phyloP scores from a whole-genome alignment of 495 filamentous ascomycete species.

The Bryoglossum gracile region DNA sequence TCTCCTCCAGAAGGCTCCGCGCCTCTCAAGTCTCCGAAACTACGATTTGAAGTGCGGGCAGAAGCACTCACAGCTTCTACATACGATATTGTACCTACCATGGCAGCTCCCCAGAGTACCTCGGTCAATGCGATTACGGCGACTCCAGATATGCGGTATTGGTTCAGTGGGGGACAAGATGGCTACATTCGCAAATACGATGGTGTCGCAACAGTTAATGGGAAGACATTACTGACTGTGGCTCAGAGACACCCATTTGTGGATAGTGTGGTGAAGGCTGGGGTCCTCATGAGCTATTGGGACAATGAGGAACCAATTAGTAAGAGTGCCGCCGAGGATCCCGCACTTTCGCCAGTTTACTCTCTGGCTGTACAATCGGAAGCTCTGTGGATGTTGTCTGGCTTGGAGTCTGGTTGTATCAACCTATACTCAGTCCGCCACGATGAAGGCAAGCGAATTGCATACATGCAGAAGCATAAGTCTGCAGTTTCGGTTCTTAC shows the following conservation, averaged over 20 bases:
- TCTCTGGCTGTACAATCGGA: conserved; percentile 85
- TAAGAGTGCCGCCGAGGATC: conserved; percentile 38
- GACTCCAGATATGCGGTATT: conserved; percentile 92
- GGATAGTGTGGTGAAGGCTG: conserved; percentile 91
- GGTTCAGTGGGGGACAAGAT: conserved; percentile 89
- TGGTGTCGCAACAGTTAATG: conserved; percentile 90
- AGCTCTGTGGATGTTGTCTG: conserved; percentile 84
- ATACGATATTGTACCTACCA: conserved; percentile 96
- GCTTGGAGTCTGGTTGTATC: conserved; percentile 84
- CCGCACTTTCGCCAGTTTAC: conserved; percentile 76
- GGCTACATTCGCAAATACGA: conserved; percentile 95
- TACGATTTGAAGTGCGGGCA: conserved; percentile 61
- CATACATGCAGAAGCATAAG: conserved; percentile 72
- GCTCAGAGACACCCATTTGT: conserved; percentile 96
- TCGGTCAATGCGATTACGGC: conserved; percentile 90
- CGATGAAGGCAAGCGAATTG: conserved; percentile 85
- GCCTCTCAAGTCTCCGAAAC: conserved; percentile 32
- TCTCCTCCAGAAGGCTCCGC: conserved; percentile 39
- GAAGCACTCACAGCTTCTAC: conserved; percentile 75
- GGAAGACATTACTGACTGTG: conserved; percentile 87
- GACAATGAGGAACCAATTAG: conserved; percentile 63
- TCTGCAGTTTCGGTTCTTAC: conserved; percentile 87
- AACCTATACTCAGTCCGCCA: conserved; percentile 92
- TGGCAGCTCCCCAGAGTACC: conserved; percentile 90
- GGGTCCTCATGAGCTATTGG: conserved; percentile 92